These are phyloP conservation scores for Catharanthus roseus DNA, from an alignment of 257 asterid species.

Conservation along the genomic window DNA sequence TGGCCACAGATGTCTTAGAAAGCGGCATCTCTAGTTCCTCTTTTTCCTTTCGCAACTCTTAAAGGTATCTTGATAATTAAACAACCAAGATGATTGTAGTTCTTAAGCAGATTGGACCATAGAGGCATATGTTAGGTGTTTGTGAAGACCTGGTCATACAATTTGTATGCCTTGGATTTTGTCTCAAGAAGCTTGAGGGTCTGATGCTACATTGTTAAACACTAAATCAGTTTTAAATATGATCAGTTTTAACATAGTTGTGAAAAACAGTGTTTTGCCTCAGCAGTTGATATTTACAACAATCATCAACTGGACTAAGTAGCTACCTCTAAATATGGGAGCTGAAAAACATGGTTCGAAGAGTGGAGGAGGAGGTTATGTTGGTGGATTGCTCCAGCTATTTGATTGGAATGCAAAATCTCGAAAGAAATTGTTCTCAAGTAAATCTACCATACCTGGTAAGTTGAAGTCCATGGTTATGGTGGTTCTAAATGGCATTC, in stretches of 20 bases:
- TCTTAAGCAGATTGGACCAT: neutral
- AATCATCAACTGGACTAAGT: conserved; percentile 15
- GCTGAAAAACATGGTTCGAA: conserved; percentile 59
- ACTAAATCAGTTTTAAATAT: neutral
- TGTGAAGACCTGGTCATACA: neutral
- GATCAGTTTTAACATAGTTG: conserved; percentile 25
- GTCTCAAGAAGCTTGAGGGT: conserved; percentile 9
- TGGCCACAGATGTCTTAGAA: too few relatives aligned
- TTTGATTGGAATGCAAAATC: conserved; percentile 94
- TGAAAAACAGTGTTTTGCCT: conserved; percentile 6
- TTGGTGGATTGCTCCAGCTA: conserved; percentile 80
- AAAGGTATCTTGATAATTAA: neutral
- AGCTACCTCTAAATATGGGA: conserved; percentile 41
- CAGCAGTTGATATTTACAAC: conserved; percentile 12
- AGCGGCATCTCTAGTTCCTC: neutral
- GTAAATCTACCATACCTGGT: conserved; percentile 72
- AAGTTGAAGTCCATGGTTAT: conserved; percentile 4
- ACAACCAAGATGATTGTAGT: conserved; percentile 1
- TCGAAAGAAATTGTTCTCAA: conserved; percentile 69
- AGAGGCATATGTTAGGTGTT: neutral
- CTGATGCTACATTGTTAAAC: neutral
- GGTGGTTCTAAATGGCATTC: neutral
- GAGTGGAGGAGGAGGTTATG: conserved; percentile 61
- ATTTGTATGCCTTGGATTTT: neutral
- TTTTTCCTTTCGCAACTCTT: neutral